Conservation (phyloP, 345 rosid genomes). For the Eucalyptus erythrocorys region DNA sequence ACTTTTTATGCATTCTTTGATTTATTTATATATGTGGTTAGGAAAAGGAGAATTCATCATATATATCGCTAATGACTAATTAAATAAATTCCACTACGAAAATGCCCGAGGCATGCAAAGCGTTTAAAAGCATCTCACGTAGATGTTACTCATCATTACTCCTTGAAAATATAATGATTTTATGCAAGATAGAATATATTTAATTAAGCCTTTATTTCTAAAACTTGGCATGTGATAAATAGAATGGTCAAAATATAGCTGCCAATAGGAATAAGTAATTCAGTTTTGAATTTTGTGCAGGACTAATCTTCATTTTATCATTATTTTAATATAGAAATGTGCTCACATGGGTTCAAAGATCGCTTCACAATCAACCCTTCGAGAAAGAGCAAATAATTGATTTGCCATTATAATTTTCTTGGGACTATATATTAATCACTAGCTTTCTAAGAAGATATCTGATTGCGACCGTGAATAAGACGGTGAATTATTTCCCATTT, state of each 20-base stretch:
- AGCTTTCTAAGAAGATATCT: neutral
- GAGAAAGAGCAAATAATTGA: neutral
- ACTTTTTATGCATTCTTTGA: neutral
- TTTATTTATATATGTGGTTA: neutral
- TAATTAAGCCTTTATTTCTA: neutral
- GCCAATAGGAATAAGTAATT: neutral
- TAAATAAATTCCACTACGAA: neutral
- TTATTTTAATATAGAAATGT: neutral
- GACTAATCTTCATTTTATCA: neutral
- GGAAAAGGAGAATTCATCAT: neutral
- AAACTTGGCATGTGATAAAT: neutral
- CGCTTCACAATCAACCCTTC: neutral
- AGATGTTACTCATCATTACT: neutral
- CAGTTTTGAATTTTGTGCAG: neutral
- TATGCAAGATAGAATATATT: rapidly evolving
- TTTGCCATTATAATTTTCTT: neutral
- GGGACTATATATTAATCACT: neutral
- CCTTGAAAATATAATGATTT: neutral
- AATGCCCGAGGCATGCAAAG: neutral
- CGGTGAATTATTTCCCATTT: neutral
- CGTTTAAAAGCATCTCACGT: neutral
- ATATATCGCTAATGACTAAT: neutral
- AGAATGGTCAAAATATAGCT: neutral
- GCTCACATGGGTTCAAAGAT: neutral
- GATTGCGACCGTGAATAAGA: neutral